phyloP scores from a whole-genome alignment of 2,329 filamentous ascomycete species.

The Neospermospora avenae region DNA sequence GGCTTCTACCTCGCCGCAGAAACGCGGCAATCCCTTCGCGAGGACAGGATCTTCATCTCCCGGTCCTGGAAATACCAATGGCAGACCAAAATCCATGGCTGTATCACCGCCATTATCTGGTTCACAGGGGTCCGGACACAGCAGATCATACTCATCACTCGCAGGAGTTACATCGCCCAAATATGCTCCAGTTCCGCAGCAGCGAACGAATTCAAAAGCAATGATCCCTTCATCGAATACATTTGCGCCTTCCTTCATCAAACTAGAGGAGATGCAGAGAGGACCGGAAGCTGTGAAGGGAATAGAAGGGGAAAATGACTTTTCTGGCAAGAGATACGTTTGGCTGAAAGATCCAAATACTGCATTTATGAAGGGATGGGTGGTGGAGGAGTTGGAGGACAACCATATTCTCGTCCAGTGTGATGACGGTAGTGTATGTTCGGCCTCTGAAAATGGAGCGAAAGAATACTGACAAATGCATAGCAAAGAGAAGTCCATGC shows the following conservation, averaged over 20 bases:
- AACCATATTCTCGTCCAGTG: slow-evolving; percentile 81
- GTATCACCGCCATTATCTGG: slow-evolving; percentile 44
- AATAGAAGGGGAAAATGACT: slow-evolving; percentile 97
- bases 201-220: slow-evolving; percentile 62
- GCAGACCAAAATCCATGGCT: slow-evolving; percentile 72
- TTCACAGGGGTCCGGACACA: slow-evolving; percentile 39
- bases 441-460: background rate
- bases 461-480: slow-evolving; percentile 17
- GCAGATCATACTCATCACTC: slow-evolving; percentile 62
- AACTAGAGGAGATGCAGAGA: slow-evolving; percentile 70
- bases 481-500: slow-evolving; percentile 83
- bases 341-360: slow-evolving; percentile 87
- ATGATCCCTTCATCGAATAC: slow-evolving; percentile 68
- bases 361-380: slow-evolving; percentile 90
- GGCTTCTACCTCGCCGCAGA: slow-evolving; percentile 61
- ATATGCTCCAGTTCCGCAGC: slow-evolving; percentile 33
- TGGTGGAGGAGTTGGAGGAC: slow-evolving; percentile 74
- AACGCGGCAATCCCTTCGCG: slow-evolving; percentile 77
- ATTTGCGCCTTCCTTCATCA: slow-evolving; percentile 96
- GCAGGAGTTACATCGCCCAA: slow-evolving; percentile 37
- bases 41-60: slow-evolving; percentile 67
- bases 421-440: slow-evolving; percentile 80
- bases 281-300: slow-evolving; percentile 58
- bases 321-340: slow-evolving; percentile 96
- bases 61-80: slow-evolving; percentile 46